These are phyloP conservation scores for Serendipita vermifera DNA, from an alignment of 768 basidiomycete genomes.

Conservation along the genomic window DNA sequence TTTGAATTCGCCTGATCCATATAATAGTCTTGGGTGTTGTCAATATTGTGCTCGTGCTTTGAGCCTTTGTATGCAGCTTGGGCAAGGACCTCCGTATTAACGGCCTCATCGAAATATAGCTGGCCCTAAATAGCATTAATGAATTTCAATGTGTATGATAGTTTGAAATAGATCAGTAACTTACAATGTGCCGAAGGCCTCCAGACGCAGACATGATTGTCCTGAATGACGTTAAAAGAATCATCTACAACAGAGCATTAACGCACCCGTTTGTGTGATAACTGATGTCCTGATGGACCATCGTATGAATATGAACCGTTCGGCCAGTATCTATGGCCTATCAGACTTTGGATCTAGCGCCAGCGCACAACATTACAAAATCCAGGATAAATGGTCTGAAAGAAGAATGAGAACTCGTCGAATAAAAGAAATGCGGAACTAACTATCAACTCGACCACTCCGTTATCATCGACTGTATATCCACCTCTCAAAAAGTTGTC, in stretches of 20 bases:
- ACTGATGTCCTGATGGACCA: constrained; percentile 21
- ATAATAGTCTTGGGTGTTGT: constrained; percentile 24
- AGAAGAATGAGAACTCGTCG: too few relatives aligned
- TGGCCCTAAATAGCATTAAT: too few relatives aligned
- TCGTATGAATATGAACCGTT: constrained; percentile 28
- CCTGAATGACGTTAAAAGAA: constrained; percentile 13
- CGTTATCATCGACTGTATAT: constrained; percentile 23
- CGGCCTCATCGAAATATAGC: constrained; percentile 29
- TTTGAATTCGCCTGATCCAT: constrained; percentile 16
- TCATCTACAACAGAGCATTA: too few relatives aligned
- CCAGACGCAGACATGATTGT: constrained; percentile 24
- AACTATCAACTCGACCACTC: constrained; percentile 24
- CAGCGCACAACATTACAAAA: constrained; percentile 16
- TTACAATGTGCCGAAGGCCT: constrained; percentile 21
- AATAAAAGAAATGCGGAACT: not conserved
- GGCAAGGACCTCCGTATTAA: constrained; percentile 22
- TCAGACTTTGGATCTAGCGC: not conserved
- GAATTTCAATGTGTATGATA: not conserved
- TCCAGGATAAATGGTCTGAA: constrained; percentile 26
- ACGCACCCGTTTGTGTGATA: not conserved
- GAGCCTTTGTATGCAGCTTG: constrained; percentile 22
- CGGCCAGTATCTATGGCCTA: constrained; percentile 19
- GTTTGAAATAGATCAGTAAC: not conserved
- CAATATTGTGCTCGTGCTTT: constrained; percentile 20
- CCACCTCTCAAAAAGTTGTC: constrained; percentile 31